Base-by-base conservation (phyloP, 1,284 basidiomycete species). In the Exobasidium cylindrosporum region DNA sequence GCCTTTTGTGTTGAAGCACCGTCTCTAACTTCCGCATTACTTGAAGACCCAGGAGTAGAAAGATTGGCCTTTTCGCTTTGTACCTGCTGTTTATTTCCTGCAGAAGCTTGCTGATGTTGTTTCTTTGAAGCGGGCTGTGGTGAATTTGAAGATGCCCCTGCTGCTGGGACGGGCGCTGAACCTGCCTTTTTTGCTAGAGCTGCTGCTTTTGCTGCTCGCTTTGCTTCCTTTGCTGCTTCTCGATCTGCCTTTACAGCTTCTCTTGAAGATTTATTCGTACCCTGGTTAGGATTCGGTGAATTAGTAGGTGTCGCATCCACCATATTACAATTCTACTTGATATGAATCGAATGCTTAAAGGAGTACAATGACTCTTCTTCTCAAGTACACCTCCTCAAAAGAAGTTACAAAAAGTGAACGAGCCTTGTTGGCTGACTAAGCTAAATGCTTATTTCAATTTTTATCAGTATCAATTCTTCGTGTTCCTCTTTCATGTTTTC, bases 191-290 rank as follows among this genome's bases (percentile, higher is more conserved):
- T 31, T 10, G 58, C 46, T 5, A 23, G 30, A 23, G 44, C 49
- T 35, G 60, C 60, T 6, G 29, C 54, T 31, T 62, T 62, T 23
- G 60, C 60, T 17, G 50, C 44, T 14, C 40, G 21, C 50, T 62
- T 62, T 13, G 60, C 60, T 24, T 62, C 60, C 46, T 62, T 62
- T 3, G 56, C 57, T n/a, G 60, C 57, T 29, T 58, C 57, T 29
- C 57, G 7, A 7, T 58, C 57, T 2, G 35, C 32, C 26, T 14
- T 21, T 2, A 57, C 55, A 17, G 17, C 55, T 23, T 57, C 55
- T 23, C 55, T 43, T 26, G 55, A 45, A 13, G 13, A 4, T 31
- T 55, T 31, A 17, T 55, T 29, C 17, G 17, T n/a, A n/a, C n/a
- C n/a, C n/a, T n/a, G n/a, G n/a, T n/a, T n/a, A n/a, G n/a, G n/a